Evolutionary conservation across 352 stramenopile species (phyloP), one percentile per base, ranked within the genome.

Genomic region (Phytophthora colocasiae): DNA sequence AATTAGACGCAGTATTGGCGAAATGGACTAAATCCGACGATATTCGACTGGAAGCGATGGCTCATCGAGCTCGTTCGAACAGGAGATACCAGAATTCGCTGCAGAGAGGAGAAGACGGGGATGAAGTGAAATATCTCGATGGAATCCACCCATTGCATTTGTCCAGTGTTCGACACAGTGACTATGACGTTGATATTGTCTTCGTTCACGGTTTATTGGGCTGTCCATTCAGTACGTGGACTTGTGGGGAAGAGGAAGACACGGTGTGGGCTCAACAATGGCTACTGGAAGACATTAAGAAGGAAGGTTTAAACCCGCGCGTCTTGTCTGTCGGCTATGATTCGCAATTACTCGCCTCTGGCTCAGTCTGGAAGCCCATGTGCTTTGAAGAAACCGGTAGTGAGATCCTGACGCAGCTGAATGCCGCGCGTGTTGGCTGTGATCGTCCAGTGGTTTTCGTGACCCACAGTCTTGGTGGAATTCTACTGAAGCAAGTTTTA

Each of bases 291-390:
- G 85, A 93, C 27, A 77, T 95, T 45, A 76, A 87, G 46, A 45
- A 53, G 7, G 71, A 87, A 15, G 85, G 83, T 17, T 53, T 75
- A 17, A 87, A 88, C 47, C 79, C 86, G 2, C 74, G 87, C n/a
- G 69, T 95, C 17, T 56, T 95, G 4, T 93, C 85, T 3, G 81
- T 95, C n/a, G 82, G 85, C 26, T 95, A 95, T 56, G 85, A 95
- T 58, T 89, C 87, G 15, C 85, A 92, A 41, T 58, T 95, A 15
- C 71, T 91, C 1, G 84, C 85, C 3, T 90, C 85, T n/a, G 85
- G 87, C 36, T 93, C 85, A 22, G 73, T 77, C 7, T 92, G 86
- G 77, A 80, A 73, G n/a, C 91, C 80, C 1, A 86, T 93, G 72
- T 78, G 78, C 62, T 85, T 95, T 34, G 59, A 91, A 53, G 78